Conservation (phyloP, 176 grass and related monocot species). For the Puccinellia tenuiflora region DNA sequence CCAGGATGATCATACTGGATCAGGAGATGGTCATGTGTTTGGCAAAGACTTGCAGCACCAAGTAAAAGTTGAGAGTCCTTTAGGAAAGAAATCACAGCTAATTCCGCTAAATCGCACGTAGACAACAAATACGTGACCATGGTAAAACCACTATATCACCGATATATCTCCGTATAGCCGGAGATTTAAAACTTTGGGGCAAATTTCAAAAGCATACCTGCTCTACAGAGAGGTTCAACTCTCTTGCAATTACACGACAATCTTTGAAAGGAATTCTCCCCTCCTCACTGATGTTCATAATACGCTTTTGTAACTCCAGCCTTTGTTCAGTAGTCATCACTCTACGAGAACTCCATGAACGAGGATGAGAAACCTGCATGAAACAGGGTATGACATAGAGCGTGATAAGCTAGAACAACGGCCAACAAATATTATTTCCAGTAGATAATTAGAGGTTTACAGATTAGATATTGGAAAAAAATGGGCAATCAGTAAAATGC, state of each 20-base stretch:
- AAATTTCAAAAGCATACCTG: constrained; percentile 47
- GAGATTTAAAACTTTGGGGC: no score
- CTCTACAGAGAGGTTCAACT: constrained; percentile 84
- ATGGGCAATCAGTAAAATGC: not conserved
- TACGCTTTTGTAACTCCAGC: constrained; percentile 51
- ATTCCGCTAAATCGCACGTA: no score
- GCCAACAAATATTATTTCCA: not conserved
- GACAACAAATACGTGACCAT: no score
- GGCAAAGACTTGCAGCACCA: no score
- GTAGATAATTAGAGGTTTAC: not conserved
- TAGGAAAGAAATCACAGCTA: no score
- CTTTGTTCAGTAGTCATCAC: constrained; percentile 89
- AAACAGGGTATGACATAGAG: not conserved
- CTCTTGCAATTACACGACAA: constrained; percentile 79
- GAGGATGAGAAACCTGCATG: constrained; percentile 61
- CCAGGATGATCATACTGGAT: no score
- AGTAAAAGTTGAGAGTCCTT: no score
- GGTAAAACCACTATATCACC: no score
- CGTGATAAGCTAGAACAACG: not conserved
- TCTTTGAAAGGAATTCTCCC: constrained; percentile 79
- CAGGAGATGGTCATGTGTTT: no score
- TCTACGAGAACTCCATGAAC: constrained; percentile 81
- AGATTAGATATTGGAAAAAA: constrained; percentile 1
- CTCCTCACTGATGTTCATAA: constrained; percentile 42
- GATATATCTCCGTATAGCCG: no score